phyloP scores from a whole-genome alignment of 2,329 filamentous ascomycete species.

The Chrysoporthe austroafricana region DNA sequence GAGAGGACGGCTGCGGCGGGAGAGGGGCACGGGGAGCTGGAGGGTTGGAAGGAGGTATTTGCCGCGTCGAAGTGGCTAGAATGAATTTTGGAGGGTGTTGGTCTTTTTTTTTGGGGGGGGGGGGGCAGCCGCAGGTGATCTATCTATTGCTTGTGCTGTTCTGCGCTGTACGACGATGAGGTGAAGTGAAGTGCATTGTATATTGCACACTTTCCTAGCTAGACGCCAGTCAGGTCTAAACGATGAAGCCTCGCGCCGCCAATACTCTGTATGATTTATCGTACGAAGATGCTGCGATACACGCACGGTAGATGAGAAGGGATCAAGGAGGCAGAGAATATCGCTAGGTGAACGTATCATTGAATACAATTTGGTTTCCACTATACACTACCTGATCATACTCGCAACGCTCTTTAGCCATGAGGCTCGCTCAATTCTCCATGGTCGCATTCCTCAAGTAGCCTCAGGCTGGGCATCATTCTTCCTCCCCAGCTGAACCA shows the following conservation, averaged over 20 bases:
- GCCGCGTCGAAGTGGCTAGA: constrained; percentile 46
- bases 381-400: not conserved
- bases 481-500: not conserved
- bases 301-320: not conserved
- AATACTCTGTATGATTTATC: too few relatives aligned
- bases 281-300: too few relatives aligned
- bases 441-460: too few relatives aligned
- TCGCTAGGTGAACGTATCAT: not conserved
- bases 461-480: too few relatives aligned
- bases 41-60: constrained; percentile 53
- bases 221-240: too few relatives aligned
- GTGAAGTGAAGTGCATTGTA: too few relatives aligned
- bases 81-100: constrained; percentile 28
- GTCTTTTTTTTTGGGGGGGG: too few relatives aligned
- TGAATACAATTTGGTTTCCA: not conserved
- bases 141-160: not conserved
- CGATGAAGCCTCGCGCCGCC: too few relatives aligned
- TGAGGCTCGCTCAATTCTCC: not conserved
- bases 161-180: too few relatives aligned
- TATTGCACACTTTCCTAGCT: too few relatives aligned
- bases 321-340: not conserved
- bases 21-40: constrained; percentile 34
- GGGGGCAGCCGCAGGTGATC: too few relatives aligned
- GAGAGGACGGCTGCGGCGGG: constrained; percentile 35
- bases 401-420: not conserved